Evolutionary conservation across 129 eudicot genomes (phyloP).

Genomic region (Flaveria bidentis): DNA sequence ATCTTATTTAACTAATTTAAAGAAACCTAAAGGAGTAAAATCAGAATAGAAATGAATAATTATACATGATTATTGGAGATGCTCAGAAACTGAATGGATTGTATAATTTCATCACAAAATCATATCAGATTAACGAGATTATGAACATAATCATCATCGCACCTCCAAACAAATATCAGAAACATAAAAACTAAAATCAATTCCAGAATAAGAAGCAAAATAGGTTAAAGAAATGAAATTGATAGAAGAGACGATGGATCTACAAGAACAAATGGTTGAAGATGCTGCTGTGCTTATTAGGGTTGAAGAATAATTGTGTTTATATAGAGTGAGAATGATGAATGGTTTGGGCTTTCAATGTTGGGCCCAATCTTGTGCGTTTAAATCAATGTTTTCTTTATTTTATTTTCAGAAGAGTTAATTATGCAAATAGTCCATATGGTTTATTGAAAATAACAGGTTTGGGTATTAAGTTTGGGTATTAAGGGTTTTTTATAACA

Average conservation of each 20-base stretch:
- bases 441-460: too few relatives aligned
- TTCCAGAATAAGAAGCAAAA: not conserved
- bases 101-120: conserved; percentile 28
- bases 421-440: too few relatives aligned
- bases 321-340: not conserved
- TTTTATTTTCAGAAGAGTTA: too few relatives aligned
- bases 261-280: not conserved
- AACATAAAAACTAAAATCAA: not conserved
- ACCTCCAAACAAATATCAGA: conserved; percentile 5
- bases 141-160: conserved; percentile 31
- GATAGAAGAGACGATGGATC: not conserved
- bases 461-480: too few relatives aligned
- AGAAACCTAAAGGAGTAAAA: too few relatives aligned
- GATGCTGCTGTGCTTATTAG: not conserved
- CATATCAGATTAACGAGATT: conserved; percentile 44
- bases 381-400: too few relatives aligned
- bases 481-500: too few relatives aligned
- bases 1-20: too few relatives aligned
- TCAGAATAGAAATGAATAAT: too few relatives aligned
- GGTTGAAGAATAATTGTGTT: not conserved
- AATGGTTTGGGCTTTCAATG: conserved; percentile 18
- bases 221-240: not conserved
- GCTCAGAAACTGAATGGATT: conserved; percentile 38
- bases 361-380: not conserved
- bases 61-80: not conserved